Base-by-base conservation (phyloP, 176 grass and related monocot genomes). In the Canna indica region DNA sequence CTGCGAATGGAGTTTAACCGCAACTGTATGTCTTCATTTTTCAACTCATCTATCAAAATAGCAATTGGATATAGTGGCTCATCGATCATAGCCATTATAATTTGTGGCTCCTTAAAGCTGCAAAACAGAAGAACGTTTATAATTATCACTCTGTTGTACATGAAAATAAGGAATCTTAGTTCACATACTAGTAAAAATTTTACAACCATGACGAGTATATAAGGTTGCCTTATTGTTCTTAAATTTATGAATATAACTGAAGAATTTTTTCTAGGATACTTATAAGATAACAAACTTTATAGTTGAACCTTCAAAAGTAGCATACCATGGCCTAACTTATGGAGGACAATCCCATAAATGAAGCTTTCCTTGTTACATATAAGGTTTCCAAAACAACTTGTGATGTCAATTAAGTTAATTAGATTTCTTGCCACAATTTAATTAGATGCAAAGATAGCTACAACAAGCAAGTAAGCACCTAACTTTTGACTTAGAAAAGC, bases 1-100 rank as follows among this genome's bases (percentile, higher is more conserved):
- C 84, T 88, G 59, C 84, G 88, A 62, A 99, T 93, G 13, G 94
- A 99, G 76, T 93, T 99, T 15, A 97, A 82, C 22, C 89, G 94
- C 67, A 92, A 66, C 9, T 97, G 89, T 72, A 92, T 90, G 33
- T 97, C 94, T 79, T 97, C 94, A 80, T 97, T 97, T 76, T 97
- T 97, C 30, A 97, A 74, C 61, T 97, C 94, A 56, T 97, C 94
- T 44, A 99, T 99, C 73, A 99, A 80, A 30, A 99, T 80, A 27
- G 89, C 94, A 22, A 99, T 92, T 36, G 94, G 94, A 57, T 99
- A 99, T 45, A 99, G 73, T 46, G 94, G 89, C 41, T 99, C 94
- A 68, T 99, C 89, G 12, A 88, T 81, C 86, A 85, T 87, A 64
- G 94, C 94, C 94, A 97, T 96, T 3, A 33, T 36, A 18, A 65